Evolutionary conservation across 2,329 filamentous ascomycete species (phyloP).

Genomic region (Ophiostoma tasmaniense): DNA sequence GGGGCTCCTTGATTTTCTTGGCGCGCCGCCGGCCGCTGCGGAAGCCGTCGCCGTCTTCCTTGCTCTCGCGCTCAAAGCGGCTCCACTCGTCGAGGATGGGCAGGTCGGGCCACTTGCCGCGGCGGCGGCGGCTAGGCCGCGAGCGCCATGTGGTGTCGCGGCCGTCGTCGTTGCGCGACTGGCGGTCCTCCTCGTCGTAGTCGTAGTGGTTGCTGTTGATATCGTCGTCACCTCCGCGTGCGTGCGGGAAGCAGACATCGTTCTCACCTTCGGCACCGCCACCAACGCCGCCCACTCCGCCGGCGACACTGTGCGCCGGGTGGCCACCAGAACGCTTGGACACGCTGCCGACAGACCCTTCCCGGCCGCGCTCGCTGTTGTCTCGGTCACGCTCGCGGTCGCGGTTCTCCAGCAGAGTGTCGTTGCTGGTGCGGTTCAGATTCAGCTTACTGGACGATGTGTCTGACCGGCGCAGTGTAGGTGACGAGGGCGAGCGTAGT

Average conservation of each 20-base stretch:
- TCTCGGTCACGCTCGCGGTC: slow-evolving; percentile 3
- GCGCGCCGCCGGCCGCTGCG: slow-evolving; percentile 46
- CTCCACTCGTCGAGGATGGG: slow-evolving; percentile 82
- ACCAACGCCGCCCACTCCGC: slow-evolving; percentile 6
- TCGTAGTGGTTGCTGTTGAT: slow-evolving; percentile 28
- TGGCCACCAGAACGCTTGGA: neutral
- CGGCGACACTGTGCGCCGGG: neutral
- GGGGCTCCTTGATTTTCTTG: slow-evolving; percentile 88
- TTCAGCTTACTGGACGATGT: slow-evolving; percentile 11
- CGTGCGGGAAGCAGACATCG: slow-evolving; percentile 86
- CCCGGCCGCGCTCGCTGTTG: neutral
- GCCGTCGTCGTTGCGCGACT: slow-evolving; percentile 12
- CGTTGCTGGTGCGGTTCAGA: neutral
- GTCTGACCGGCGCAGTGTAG: slow-evolving; percentile 7
- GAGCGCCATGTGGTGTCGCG: slow-evolving; percentile 7
- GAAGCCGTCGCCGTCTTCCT: slow-evolving; percentile 53
- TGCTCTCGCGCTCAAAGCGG: slow-evolving; percentile 77
- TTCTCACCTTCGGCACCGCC: slow-evolving; percentile 46
- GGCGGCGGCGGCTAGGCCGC: slow-evolving; percentile 41
- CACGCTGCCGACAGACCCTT: neutral
- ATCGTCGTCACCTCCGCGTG: slow-evolving; percentile 62
- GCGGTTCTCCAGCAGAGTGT: neutral
- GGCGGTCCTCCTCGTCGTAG: slow-evolving; percentile 11
- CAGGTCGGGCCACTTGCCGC: slow-evolving; percentile 78
- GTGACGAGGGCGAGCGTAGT: slow-evolving; percentile 27